Evolutionary conservation across 148 eudicot genomes (phyloP).

Genomic region (Silene uniflora): DNA sequence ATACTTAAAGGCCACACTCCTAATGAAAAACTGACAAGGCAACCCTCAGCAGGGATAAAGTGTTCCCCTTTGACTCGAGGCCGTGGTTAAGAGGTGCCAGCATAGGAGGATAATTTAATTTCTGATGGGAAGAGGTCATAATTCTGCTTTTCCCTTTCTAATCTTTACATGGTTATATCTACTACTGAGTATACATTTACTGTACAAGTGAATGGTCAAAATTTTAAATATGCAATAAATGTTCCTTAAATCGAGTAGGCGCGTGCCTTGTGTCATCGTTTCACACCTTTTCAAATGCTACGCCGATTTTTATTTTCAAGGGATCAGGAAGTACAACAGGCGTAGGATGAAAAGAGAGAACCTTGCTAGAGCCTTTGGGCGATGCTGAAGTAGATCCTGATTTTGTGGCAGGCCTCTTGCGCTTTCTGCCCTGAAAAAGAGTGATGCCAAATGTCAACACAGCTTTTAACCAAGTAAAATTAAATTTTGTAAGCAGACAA

Average conservation of each 20-base stretch:
- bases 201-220: background rate
- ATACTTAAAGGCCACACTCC: background rate
- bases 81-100: background rate
- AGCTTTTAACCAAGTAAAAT: background rate
- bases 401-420: conserved; percentile 53
- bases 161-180: background rate
- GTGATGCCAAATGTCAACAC: conserved; percentile 16
- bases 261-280: too few relatives aligned
- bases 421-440: conserved; percentile 67
- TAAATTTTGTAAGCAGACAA: background rate
- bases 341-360: conserved; percentile 15
- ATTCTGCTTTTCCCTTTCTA: background rate
- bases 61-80: background rate
- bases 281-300: background rate
- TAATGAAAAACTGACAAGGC: background rate
- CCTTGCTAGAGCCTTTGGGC: conserved; percentile 70
- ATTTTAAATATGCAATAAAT: background rate
- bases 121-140: background rate
- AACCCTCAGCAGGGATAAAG: background rate
- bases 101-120: background rate
- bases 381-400: conserved; percentile 46
- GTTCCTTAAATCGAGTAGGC: background rate
- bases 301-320: background rate
- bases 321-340: background rate
- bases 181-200: too few relatives aligned